Percentiles rank a stretch among this genome's conserved stretches.
Evolutionary conservation across 176 grass and related monocot genomes (phyloP).

Genomic region (Rhynchospora tenuis): DNA sequence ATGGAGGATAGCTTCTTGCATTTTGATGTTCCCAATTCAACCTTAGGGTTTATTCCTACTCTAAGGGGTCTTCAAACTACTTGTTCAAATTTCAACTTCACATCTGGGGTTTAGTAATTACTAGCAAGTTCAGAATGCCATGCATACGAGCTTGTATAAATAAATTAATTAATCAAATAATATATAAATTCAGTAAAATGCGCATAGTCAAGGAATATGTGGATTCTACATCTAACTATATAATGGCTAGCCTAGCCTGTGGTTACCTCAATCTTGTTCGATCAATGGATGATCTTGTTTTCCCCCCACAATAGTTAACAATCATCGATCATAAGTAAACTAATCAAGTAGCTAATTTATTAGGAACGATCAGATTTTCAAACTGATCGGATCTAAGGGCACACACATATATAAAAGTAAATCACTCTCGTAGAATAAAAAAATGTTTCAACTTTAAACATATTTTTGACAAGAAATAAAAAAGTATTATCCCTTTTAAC

Average conservation of each 20-base stretch:
- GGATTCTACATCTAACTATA: neutral
- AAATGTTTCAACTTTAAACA: neutral
- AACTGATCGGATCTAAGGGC: neutral
- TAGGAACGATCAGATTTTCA: neutral
- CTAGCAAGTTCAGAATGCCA: neutral
- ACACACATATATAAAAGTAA: neutral
- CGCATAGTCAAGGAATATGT: neutral
- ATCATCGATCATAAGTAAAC: neutral
- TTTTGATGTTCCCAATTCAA: conserved; percentile 37
- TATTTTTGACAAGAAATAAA: neutral
- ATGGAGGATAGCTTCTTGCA: conserved; percentile 48
- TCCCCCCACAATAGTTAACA: neutral
- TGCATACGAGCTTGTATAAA: neutral
- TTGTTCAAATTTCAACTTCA: conserved; percentile 36
- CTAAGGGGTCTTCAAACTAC: conserved; percentile 25
- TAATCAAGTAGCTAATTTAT: neutral
- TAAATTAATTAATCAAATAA: neutral
- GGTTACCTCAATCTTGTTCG: neutral
- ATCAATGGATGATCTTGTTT: neutral
- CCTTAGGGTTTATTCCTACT: conserved; percentile 30
- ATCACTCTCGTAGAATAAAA: neutral
- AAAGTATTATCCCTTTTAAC: no score
- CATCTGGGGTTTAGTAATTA: conserved; percentile 6
- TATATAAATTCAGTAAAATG: neutral
- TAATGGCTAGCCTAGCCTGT: neutral